Conservation (phyloP, 768 basidiomycete genomes). For the Austroboletus eburneus region DNA sequence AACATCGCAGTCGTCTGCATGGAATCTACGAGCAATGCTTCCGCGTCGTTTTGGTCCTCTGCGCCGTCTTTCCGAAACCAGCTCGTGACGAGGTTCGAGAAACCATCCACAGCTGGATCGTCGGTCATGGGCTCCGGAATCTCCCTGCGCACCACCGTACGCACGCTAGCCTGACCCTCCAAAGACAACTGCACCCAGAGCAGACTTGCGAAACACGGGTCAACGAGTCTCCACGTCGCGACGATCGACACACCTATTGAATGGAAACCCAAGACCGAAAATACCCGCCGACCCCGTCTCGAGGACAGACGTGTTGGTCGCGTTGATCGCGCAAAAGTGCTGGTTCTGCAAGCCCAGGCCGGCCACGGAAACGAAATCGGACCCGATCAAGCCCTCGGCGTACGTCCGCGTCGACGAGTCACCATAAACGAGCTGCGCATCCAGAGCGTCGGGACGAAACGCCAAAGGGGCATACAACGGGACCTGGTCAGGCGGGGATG, state of each 20-base stretch:
- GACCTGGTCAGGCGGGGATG: constrained; percentile 36
- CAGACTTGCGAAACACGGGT: constrained; percentile 30
- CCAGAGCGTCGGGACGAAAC: constrained; percentile 46
- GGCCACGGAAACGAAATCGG: constrained; percentile 52
- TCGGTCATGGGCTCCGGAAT: background rate
- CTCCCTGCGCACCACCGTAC: too few species aligned
- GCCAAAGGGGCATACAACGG: constrained; percentile 45
- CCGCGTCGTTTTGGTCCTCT: background rate
- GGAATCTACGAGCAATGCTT: constrained; percentile 3
- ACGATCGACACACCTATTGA: constrained; percentile 51
- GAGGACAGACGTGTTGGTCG: constrained; percentile 62
- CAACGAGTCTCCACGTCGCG: too few species aligned
- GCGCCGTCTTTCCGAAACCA: constrained; percentile 18
- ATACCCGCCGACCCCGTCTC: constrained; percentile 60
- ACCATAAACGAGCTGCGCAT: constrained; percentile 56
- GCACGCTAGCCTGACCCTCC: constrained; percentile 2
- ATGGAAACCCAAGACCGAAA: constrained; percentile 71
- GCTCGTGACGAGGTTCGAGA: constrained; percentile 11
- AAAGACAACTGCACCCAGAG: constrained; percentile 43
- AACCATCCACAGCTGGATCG: constrained; percentile 4
- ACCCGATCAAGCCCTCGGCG: constrained; percentile 60
- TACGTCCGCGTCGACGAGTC: constrained; percentile 70
- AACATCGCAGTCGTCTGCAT: constrained; percentile 23
- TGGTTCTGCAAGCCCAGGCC: constrained; percentile 48
- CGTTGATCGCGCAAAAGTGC: constrained; percentile 61